Percentiles rank a stretch among this genome's conserved stretches.
These are phyloP conservation scores for Amauroascus niger DNA, from an alignment of 2,329 filamentous ascomycete genomes.

Conservation along the genomic window DNA sequence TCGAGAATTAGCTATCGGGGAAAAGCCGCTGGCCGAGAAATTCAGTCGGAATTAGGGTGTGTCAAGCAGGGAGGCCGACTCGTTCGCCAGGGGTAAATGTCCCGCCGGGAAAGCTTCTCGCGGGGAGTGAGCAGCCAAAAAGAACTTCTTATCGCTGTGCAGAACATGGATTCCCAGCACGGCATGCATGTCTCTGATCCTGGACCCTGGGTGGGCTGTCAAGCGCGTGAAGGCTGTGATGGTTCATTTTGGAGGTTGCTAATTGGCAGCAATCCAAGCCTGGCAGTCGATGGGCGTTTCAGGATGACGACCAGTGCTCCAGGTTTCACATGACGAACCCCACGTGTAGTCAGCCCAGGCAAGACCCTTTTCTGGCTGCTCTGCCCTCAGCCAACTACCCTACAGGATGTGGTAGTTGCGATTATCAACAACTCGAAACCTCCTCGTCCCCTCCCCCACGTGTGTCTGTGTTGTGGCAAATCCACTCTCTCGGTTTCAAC, in stretches of 20 bases:
- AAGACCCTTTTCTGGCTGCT: too few species aligned
- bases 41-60: not conserved
- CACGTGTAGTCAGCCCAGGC: not conserved
- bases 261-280: slow-evolving; percentile 3
- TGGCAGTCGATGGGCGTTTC: slow-evolving; percentile 4
- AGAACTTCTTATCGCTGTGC: not conserved
- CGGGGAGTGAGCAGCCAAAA: not conserved
- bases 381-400: too few species aligned
- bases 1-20: not conserved
- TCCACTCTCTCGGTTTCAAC: slow-evolving; percentile 3
- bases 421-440: slow-evolving; percentile 2
- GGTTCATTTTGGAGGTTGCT: not conserved
- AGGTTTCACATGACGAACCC: slow-evolving; percentile 12
- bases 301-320: slow-evolving; percentile 5
- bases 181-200: not conserved
- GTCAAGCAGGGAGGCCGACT: not conserved
- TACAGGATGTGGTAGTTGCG: too few species aligned
- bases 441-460: not conserved
- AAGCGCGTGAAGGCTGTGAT: slow-evolving; percentile 1
- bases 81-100: slow-evolving; percentile 3
- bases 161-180: slow-evolving; percentile 9
- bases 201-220: slow-evolving; percentile 1
- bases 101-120: not conserved
- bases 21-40: not conserved
- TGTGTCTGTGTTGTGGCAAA: not conserved